phyloP scores from a whole-genome alignment of 1,139 yeast genomes.

The Debaryomyces robertsiae region DNA sequence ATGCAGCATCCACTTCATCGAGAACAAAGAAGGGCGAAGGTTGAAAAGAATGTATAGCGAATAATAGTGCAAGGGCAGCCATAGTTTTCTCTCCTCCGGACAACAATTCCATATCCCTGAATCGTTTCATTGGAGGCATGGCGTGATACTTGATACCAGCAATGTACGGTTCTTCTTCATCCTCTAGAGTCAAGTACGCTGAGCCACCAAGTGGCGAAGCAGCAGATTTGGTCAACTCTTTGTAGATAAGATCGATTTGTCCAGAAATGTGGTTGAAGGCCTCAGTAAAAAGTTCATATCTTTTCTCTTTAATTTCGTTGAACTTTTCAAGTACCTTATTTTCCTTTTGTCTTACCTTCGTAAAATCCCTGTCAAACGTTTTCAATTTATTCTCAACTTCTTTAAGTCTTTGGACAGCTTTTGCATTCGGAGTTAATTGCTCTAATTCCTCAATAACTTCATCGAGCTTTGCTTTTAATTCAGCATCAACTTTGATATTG shows the following conservation, averaged over 20 bases:
- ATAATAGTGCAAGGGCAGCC: slow-evolving; percentile 90
- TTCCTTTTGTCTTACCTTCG: slow-evolving; percentile 63
- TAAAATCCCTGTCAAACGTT: slow-evolving; percentile 67
- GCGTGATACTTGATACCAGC: slow-evolving; percentile 90
- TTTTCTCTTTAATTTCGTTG: slow-evolving; percentile 57
- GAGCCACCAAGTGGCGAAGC: slow-evolving; percentile 86
- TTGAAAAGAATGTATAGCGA: slow-evolving; percentile 87
- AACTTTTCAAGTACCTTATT: slow-evolving; percentile 57
- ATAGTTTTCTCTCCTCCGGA: slow-evolving; percentile 98
- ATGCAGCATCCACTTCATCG: slow-evolving; percentile 97
- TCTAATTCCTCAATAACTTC: slow-evolving; percentile 51
- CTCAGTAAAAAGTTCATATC: slow-evolving; percentile 63
- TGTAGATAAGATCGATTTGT: slow-evolving; percentile 77
- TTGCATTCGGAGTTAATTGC: slow-evolving; percentile 72
- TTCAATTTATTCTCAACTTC: slow-evolving; percentile 67
- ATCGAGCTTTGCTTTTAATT: slow-evolving; percentile 44
- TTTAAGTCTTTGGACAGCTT: slow-evolving; percentile 74
- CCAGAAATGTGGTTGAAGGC: slow-evolving; percentile 79
- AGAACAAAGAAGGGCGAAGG: slow-evolving; percentile 96
- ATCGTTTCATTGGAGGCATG: slow-evolving; percentile 95
- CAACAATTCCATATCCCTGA: slow-evolving; percentile 87
- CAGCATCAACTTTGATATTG: slow-evolving; percentile 45
- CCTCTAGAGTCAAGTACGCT: slow-evolving; percentile 84
- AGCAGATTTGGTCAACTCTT: slow-evolving; percentile 74
- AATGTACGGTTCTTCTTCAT: slow-evolving; percentile 85